Evolutionary conservation across 805 yeast species (phyloP), one percentile per base, ranked within the genome.

Genomic region (Saccharomycopsis selenospora): DNA sequence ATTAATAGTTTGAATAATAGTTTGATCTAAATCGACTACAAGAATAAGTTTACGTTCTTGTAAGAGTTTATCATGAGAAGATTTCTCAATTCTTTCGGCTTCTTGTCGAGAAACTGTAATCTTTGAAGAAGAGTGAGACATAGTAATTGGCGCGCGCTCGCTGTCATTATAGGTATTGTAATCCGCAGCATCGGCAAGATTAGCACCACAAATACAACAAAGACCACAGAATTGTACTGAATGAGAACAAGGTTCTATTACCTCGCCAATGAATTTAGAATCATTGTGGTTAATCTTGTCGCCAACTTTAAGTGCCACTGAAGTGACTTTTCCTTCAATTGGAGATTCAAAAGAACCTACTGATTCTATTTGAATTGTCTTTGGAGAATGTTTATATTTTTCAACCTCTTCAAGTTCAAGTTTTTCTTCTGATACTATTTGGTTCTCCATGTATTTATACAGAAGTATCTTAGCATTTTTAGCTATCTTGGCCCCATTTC

Each of bases 21-120:
- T 93, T 64, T 93, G 99, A 67, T 93, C 99, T 54, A 93, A 72
- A 70, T 93, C 99, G 3, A 93, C 99, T 25, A 93, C 98, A 49
- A 93, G 71, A 26, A 93, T 89, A 53, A 93, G 70, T 62, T 86
- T 87, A 51, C 74, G 69, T 46, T 79, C 85, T 13, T 70, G 62
- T 4, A 80, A 65, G 42, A 93, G 70, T 50, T 83, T 70, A 49
- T 71, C 68, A 3, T 87, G 78, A 46, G 89, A 73, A 26, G 68
- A 68, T 52, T 76, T 76, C 61, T 90, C 98, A 43, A 93, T 80
- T 52, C 81, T 79, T 52, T 79, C 82, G 1, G 98, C 99, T 66
- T 93, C 99, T 52, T 76, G 80, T 43, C 81, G 73, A 38, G 95
- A 83, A 20, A 93, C 89, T 50, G 84, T 86, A 53, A 93, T 71